Evolutionary conservation across 108 stramenopile species (phyloP), one percentile per base, ranked within the genome.

Genomic region (Pseudonitzschia delicatissima): DNA sequence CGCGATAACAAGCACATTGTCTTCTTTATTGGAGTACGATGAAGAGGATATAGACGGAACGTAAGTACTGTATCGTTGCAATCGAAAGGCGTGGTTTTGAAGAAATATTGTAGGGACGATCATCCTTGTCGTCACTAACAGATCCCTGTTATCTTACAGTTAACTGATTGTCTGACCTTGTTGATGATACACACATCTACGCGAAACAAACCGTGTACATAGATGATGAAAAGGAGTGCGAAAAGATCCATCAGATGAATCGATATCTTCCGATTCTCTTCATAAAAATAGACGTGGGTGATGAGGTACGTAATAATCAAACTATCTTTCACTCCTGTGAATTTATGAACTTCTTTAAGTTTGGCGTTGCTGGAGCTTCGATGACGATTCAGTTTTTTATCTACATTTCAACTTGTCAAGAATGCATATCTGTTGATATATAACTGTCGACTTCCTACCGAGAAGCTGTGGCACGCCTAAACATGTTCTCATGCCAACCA

Each of bases 391-490:
- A 48, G 47, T 48, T 48, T 48, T 48, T 15, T 21, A 48, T 48
- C 47, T 48, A 48, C 47, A 48, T 5, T 48, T 48, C 47, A 48
- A n/a, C n/a, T 48, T 48, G 2, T 21, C 47, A 48, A 23, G 47
- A 48, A 48, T 6, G 47, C 47, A 48, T 48, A 48, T 2, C 2
- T 48, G 47, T 48, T 48, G 47, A 48, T 48, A 48, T 48, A 48
- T 48, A 48, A 48, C 47, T 48, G 47, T 23, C 23, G 47, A 48
- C 47, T 48, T 48, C 47, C 47, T 23, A 44, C 47, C 23, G 47
- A 48, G 47, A 21, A 48, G 9, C 47, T 17, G 9, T 15, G 47
- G 23, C 21, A 2, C 7, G 2, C 1, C 7, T 21, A 17, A 7
- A 48, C 37, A 39, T 39, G 37, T 8, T 39, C 37, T 39, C 6